These are phyloP conservation scores for Sporothrix brunneoviolacea DNA, from an alignment of 2,329 filamentous ascomycete genomes.

Conservation along the genomic window DNA sequence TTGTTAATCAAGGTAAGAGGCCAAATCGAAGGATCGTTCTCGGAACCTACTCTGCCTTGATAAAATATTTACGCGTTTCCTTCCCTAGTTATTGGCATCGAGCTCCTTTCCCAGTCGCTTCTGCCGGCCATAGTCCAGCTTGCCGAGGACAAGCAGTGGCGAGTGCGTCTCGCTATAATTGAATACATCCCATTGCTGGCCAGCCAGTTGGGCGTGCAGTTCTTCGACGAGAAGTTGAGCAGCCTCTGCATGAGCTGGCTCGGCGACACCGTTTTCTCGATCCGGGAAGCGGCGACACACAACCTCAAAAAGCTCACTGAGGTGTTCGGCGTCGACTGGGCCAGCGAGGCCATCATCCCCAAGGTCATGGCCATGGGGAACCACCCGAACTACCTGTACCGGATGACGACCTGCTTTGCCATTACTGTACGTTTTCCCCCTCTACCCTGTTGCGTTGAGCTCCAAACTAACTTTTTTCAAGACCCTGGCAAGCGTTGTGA, in stretches of 20 bases:
- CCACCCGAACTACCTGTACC: constrained; percentile 97
- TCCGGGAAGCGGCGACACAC: constrained; percentile 92
- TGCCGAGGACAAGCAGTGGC: constrained; percentile 98
- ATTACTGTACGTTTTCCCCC: constrained; percentile 39
- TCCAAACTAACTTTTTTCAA: no score
- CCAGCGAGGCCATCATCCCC: constrained; percentile 91
- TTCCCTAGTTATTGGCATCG: constrained; percentile 82
- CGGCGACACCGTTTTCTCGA: constrained; percentile 97
- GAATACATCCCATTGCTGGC: constrained; percentile 97
- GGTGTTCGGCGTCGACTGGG: constrained; percentile 97
- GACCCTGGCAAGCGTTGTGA: constrained; percentile 91
- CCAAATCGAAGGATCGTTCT: no score
- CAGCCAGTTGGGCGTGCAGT: constrained; percentile 90
- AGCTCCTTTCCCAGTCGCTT: constrained; percentile 90
- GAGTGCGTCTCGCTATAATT: constrained; percentile 94
- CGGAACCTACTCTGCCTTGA: no score
- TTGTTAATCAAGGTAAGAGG: constrained; percentile 82
- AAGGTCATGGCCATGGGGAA: constrained; percentile 98
- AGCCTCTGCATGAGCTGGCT: constrained; percentile 97
- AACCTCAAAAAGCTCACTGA: constrained; percentile 98
- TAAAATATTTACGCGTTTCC: no score
- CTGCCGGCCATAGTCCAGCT: constrained; percentile 95
- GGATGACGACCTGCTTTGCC: constrained; percentile 99
- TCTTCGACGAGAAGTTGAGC: constrained; percentile 97
- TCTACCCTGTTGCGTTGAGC: no score